These are phyloP conservation scores for Ascochyta viciae-villosae DNA, from an alignment of 2,329 filamentous ascomycete genomes.

Conservation along the genomic window DNA sequence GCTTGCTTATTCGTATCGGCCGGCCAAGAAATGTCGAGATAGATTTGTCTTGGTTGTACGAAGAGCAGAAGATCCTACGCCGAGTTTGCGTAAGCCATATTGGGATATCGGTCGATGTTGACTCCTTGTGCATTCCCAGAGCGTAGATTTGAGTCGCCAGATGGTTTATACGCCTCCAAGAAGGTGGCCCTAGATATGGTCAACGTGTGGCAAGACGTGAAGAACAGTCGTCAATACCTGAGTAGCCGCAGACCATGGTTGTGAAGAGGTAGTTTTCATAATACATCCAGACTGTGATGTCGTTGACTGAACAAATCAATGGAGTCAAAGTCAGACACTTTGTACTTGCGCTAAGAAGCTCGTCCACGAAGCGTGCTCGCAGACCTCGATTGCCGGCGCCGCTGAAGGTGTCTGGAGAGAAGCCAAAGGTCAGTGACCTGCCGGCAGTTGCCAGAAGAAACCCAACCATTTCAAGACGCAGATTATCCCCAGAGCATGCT, in stretches of 20 bases:
- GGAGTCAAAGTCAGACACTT: slow-evolving; percentile 48
- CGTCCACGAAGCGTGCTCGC: slow-evolving; percentile 36
- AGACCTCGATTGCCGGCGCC: slow-evolving; percentile 24
- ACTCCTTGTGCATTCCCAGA: slow-evolving; percentile 43
- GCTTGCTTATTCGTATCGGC: slow-evolving; percentile 39
- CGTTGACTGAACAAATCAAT: slow-evolving; percentile 49
- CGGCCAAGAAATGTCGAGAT: slow-evolving; percentile 46
- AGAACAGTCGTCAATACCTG: slow-evolving; percentile 30
- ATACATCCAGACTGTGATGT: slow-evolving; percentile 46
- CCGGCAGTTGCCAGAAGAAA: slow-evolving; percentile 50
- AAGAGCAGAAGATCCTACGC: slow-evolving; percentile 35
- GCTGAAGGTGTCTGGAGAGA: slow-evolving; percentile 28
- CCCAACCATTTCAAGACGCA: slow-evolving; percentile 51
- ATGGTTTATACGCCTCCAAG: slow-evolving; percentile 44
- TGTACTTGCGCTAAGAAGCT: slow-evolving; percentile 46
- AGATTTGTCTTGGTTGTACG: slow-evolving; percentile 43
- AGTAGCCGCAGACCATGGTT: slow-evolving; percentile 46
- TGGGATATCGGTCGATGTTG: slow-evolving; percentile 31
- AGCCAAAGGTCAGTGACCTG: slow-evolving; percentile 37
- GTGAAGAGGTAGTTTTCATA: slow-evolving; percentile 49
- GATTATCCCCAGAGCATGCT: slow-evolving; percentile 47
- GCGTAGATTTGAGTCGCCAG: slow-evolving; percentile 41
- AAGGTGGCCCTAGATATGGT: slow-evolving; percentile 30
- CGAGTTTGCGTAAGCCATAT: slow-evolving; percentile 40
- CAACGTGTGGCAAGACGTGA: neutral